Percentiles rank a stretch among this genome's conserved stretches.
These are phyloP conservation scores for Nothomitra cinnamomea DNA, from an alignment of 2,329 filamentous ascomycete species.

Conservation along the genomic window DNA sequence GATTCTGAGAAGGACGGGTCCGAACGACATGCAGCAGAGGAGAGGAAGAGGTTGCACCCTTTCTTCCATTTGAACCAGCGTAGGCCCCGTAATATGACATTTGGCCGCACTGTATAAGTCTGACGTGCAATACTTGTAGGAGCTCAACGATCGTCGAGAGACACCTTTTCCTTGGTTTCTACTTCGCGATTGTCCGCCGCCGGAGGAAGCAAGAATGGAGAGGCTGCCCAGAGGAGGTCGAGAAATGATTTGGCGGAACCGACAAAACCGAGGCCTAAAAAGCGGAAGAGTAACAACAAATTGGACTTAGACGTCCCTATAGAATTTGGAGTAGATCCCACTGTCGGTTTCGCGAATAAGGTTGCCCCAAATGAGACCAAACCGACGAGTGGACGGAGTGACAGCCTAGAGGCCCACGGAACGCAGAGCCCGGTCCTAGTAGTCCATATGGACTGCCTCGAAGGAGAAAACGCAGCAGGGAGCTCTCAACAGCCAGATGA, in stretches of 20 bases:
- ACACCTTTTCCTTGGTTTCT: not conserved
- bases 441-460: too few relatives aligned
- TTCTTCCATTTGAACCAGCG: constrained; percentile 8
- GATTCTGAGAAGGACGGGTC: not conserved
- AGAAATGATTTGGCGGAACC: not conserved
- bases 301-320: not conserved
- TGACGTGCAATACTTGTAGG: not conserved
- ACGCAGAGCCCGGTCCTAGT: too few relatives aligned
- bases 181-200: not conserved
- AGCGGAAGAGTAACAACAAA: not conserved
- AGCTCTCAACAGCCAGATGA: not conserved
- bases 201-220: not conserved
- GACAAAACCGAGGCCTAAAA: not conserved
- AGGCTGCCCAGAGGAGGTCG: not conserved
- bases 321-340: not conserved
- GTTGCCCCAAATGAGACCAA: not conserved
- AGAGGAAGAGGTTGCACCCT: constrained; percentile 9
- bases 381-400: not conserved
- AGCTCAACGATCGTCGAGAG: not conserved
- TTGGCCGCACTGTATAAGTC: constrained; percentile 5
- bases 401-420: too few relatives aligned
- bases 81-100: constrained; percentile 10
- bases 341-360: not conserved
- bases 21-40: constrained; percentile 2
- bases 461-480: too few relatives aligned